A percentile compares a stretch with the other conserved stretches of the same genome.
phyloP scores from a whole-genome alignment of 2,329 filamentous ascomycete genomes.

The Coniochaeta prunicola region DNA sequence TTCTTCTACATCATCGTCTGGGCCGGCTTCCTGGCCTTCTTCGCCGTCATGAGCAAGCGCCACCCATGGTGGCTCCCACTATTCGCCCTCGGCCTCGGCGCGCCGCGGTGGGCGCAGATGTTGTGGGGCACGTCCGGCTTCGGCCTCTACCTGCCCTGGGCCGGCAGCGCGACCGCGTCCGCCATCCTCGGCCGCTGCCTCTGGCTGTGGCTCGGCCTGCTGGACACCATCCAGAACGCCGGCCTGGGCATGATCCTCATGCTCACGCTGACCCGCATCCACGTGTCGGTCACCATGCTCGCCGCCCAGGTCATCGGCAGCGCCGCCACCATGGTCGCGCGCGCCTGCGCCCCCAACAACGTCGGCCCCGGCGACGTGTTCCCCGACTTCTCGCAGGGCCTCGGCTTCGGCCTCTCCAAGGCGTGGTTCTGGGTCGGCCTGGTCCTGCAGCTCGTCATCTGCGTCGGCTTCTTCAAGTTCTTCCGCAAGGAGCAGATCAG shows the following conservation, averaged over 20 bases:
- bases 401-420: constrained; percentile 33
- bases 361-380: constrained; percentile 53
- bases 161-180: constrained; percentile 1
- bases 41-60: constrained; percentile 44
- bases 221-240: constrained; percentile 56
- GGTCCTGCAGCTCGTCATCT: constrained; percentile 46
- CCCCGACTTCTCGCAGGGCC: constrained; percentile 46
- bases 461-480: constrained; percentile 44
- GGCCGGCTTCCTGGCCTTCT: constrained; percentile 39
- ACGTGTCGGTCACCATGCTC: constrained; percentile 39
- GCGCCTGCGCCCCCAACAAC: constrained; percentile 51
- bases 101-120: constrained; percentile 59
- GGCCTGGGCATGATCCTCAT: constrained; percentile 61
- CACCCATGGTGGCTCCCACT: constrained; percentile 60
- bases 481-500: constrained; percentile 48
- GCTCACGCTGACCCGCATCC: constrained; percentile 55
- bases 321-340: constrained; percentile 51
- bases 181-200: constrained; percentile 28
- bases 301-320: constrained; percentile 55
- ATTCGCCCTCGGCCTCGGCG: constrained; percentile 56
- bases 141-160: constrained; percentile 55
- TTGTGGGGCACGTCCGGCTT: constrained; percentile 55
- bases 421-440: constrained; percentile 55
- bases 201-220: constrained; percentile 59
- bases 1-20: constrained; percentile 48